phyloP scores from a whole-genome alignment of 2,329 filamentous ascomycete species.

The Sclerotinia spermophila region DNA sequence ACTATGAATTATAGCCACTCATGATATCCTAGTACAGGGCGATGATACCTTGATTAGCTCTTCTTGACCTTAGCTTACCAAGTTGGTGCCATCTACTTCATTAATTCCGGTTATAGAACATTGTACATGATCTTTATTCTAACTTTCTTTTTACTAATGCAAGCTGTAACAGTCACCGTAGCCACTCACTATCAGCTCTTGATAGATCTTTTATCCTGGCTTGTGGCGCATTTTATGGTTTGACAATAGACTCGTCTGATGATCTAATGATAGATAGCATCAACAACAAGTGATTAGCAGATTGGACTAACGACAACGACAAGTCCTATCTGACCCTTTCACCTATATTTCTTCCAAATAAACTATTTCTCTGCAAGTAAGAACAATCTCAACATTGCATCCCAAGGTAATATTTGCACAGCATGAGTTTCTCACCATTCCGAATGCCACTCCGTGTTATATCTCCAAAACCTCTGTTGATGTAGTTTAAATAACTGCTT shows the following conservation, averaged over 20 bases:
- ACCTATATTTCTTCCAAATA: neutral
- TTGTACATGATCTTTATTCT: neutral
- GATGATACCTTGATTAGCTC: neutral
- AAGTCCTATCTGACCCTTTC: rapidly evolving
- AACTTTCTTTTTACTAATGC: neutral
- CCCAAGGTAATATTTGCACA: neutral
- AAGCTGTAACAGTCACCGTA: neutral
- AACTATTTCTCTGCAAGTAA: neutral
- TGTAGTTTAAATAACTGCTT: neutral
- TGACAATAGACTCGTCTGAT: no score
- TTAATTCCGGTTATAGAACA: neutral
- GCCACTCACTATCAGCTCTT: no score
- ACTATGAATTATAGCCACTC: neutral
- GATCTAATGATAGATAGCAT: no score
- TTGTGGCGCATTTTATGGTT: no score
- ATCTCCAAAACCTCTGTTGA: rapidly evolving
- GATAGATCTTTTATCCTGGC: no score
- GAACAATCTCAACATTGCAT: neutral
- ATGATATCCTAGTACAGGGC: neutral
- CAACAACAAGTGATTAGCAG: neutral
- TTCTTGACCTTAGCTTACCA: neutral
- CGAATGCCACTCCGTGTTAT: no score
- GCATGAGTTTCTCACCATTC: neutral
- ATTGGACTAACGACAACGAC: neutral
- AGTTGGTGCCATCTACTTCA: neutral